A percentile compares a stretch with the other conserved stretches of the same genome.
These are phyloP conservation scores for Plasmodium chabaudi DNA, from an alignment of 169 alveolate genomes.

Conservation along the genomic window DNA sequence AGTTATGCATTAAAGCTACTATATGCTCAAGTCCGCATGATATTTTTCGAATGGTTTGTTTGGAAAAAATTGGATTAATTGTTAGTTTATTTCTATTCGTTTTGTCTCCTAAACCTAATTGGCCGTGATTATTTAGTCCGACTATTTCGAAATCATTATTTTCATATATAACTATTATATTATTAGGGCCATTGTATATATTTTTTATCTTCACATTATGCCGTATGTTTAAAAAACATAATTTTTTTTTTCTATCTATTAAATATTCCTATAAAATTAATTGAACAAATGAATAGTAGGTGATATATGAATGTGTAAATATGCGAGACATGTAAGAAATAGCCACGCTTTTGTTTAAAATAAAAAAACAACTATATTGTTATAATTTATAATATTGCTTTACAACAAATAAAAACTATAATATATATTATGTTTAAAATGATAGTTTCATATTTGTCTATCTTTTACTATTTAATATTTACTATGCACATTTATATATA, in stretches of 20 bases:
- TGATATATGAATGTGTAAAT: background rate
- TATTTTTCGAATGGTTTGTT: slow-evolving; percentile 81
- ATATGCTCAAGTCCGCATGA: slow-evolving; percentile 93
- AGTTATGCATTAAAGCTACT: slow-evolving; percentile 88
- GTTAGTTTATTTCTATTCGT: slow-evolving; percentile 64
- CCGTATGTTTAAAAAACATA: slow-evolving; percentile 50
- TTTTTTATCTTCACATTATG: slow-evolving; percentile 20
- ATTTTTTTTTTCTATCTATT: slow-evolving; percentile 43
- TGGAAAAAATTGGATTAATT: slow-evolving; percentile 69
- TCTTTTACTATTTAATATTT: background rate
- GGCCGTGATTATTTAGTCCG: slow-evolving; percentile 57
- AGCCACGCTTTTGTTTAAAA: background rate
- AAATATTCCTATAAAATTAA: slow-evolving; percentile 48
- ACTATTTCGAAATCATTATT: slow-evolving; percentile 65
- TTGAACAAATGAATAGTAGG: background rate
- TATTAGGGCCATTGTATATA: slow-evolving; percentile 54
- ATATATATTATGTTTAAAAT: too few species aligned
- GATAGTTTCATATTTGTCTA: background rate
- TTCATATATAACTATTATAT: slow-evolving; percentile 52
- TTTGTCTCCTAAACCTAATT: slow-evolving; percentile 72
- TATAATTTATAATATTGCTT: too few species aligned
- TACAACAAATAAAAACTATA: too few species aligned
- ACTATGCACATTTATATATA: background rate
- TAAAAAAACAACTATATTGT: background rate
- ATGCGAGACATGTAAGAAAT: background rate